Conservation (phyloP, 1,284 basidiomycete genomes). For the Marasmius sp. region DNA sequence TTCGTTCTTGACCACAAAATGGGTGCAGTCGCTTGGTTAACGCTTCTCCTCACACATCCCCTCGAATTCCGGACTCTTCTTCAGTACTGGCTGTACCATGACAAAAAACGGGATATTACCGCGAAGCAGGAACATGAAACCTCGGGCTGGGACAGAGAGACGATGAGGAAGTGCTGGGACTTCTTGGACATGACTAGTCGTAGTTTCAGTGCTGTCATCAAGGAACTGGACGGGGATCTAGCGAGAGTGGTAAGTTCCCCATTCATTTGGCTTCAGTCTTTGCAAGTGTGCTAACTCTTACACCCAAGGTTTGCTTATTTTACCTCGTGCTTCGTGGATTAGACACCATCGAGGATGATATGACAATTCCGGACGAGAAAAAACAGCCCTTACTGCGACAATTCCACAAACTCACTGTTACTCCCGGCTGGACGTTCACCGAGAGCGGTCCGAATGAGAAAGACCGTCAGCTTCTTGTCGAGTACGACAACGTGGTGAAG, state of each 20-base stretch:
- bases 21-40: constrained; percentile 46
- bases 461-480: constrained; percentile 84
- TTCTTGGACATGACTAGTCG: constrained; percentile 89
- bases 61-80: constrained; percentile 76
- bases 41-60: constrained; percentile 71
- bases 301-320: constrained; percentile 85
- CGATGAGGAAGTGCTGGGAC: constrained; percentile 91
- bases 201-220: constrained; percentile 93
- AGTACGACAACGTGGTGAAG: constrained; percentile 83
- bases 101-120: constrained; percentile 79
- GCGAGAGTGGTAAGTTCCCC: constrained; percentile 77
- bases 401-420: constrained; percentile 82
- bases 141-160: constrained; percentile 80
- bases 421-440: constrained; percentile 87
- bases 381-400: constrained; percentile 87
- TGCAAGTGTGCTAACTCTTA: constrained; percentile 2
- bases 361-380: constrained; percentile 85
- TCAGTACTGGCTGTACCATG: constrained; percentile 80
- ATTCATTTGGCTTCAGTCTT: not conserved
- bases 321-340: constrained; percentile 93
- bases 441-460: constrained; percentile 88
- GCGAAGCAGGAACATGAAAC: constrained; percentile 66
- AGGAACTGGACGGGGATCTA: constrained; percentile 94
- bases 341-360: constrained; percentile 98
- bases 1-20: constrained; percentile 22